These are phyloP conservation scores for Vitis rupestris DNA, from an alignment of 164 flowering plant species.

Conservation along the genomic window DNA sequence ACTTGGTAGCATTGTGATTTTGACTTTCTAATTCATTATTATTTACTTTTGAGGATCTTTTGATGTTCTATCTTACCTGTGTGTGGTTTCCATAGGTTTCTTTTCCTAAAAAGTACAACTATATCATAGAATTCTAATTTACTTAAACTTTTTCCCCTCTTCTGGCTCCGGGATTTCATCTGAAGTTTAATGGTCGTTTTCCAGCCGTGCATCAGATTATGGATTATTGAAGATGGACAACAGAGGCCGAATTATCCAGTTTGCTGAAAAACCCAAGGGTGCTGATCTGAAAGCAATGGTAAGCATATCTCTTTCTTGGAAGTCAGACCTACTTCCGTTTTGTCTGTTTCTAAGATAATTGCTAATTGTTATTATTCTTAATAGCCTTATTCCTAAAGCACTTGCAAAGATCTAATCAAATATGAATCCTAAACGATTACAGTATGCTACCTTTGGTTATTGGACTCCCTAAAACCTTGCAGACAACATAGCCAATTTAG, in stretches of 20 bases:
- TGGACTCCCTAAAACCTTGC: no score
- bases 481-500: no score
- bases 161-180: background rate
- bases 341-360: background rate
- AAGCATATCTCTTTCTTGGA: slow-evolving; percentile 7
- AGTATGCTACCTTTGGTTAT: no score
- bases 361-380: background rate
- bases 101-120: background rate
- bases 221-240: slow-evolving; percentile 83
- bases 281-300: slow-evolving; percentile 75
- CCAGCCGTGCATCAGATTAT: slow-evolving; percentile 87
- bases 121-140: background rate
- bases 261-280: slow-evolving; percentile 85
- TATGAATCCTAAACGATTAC: no score
- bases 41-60: background rate
- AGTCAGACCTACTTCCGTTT: background rate
- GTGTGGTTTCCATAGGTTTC: background rate
- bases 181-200: slow-evolving; percentile 10
- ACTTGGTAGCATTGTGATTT: slow-evolving; percentile 2
- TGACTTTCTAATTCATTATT: background rate
- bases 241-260: slow-evolving; percentile 58
- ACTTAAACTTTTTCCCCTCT: background rate
- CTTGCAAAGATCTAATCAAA: no score
- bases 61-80: background rate
- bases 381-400: no score